phyloP scores from a whole-genome alignment of 805 yeast species.

The Sugiyamaella floridensis region DNA sequence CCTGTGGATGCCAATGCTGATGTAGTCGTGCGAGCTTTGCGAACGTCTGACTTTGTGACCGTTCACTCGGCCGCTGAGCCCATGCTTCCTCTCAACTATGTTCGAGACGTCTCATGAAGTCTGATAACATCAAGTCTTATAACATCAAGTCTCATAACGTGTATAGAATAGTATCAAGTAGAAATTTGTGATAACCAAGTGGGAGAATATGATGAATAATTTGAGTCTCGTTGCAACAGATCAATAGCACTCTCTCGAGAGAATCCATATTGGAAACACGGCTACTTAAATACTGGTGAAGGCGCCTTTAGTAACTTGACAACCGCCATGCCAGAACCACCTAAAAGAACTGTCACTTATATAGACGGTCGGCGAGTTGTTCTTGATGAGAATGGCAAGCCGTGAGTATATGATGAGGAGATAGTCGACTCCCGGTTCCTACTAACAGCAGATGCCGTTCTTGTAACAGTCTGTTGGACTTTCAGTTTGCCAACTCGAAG shows the following conservation, averaged over 20 bases:
- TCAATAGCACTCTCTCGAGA: no score
- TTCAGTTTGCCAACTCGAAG: slow-evolving; percentile 49
- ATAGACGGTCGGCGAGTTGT: slow-evolving; percentile 56
- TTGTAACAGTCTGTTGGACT: slow-evolving; percentile 77
- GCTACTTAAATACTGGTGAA: no score
- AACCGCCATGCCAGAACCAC: not conserved
- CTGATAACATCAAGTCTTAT: no score
- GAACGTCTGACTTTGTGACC: slow-evolving; percentile 54
- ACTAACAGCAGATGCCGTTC: slow-evolving; percentile 61
- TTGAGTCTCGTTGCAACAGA: no score
- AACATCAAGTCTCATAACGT: not conserved
- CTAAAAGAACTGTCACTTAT: slow-evolving; percentile 9
- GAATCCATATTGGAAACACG: no score
- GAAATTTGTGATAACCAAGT: no score
- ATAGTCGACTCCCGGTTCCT: not conserved
- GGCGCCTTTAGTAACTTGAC: no score
- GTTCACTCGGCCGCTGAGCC: slow-evolving; percentile 36
- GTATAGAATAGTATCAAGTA: not conserved
- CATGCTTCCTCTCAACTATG: slow-evolving; percentile 22
- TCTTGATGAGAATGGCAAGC: slow-evolving; percentile 86
- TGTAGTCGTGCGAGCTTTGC: slow-evolving; percentile 53
- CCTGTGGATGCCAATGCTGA: slow-evolving; percentile 30
- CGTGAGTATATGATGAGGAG: slow-evolving; percentile 52
- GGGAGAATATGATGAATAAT: no score
- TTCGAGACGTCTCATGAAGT: slow-evolving; percentile 12